Conservation (phyloP, 2,329 filamentous ascomycete species). For the Aspergillus intermedius region DNA sequence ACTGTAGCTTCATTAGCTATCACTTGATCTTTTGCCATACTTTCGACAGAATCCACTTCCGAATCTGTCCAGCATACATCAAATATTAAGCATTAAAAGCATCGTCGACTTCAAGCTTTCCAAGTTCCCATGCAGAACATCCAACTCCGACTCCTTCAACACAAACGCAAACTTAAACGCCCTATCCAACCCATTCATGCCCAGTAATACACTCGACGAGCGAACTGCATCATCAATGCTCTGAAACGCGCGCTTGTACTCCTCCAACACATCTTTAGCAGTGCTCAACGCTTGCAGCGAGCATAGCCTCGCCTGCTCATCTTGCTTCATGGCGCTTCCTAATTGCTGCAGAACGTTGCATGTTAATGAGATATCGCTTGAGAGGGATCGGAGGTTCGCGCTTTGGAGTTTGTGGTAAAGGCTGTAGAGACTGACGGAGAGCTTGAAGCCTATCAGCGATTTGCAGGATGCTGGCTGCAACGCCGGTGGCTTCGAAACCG, state of each 20-base stretch:
- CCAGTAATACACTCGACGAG: background rate
- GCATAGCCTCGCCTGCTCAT: constrained; percentile 15
- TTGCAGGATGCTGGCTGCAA: constrained; percentile 24
- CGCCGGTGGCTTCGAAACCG: constrained; percentile 16
- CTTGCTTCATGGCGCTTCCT: constrained; percentile 17
- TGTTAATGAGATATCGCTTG: constrained; percentile 24
- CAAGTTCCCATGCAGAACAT: constrained; percentile 21
- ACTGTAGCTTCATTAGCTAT: background rate
- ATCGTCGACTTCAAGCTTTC: constrained; percentile 28
- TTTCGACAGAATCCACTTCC: constrained; percentile 4
- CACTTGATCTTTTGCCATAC: background rate
- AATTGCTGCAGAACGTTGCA: constrained; percentile 23
- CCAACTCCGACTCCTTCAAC: constrained; percentile 17
- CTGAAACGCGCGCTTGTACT: constrained; percentile 21
- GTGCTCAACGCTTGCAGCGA: constrained; percentile 11
- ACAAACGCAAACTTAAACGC: constrained; percentile 12
- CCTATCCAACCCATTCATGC: background rate
- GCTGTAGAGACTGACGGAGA: constrained; percentile 25
- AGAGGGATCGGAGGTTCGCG: constrained; percentile 18
- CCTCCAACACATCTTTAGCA: constrained; percentile 8
- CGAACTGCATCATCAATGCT: constrained; percentile 5
- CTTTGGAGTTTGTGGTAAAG: constrained; percentile 21
- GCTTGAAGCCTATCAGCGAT: constrained; percentile 24
- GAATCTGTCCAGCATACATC: constrained; percentile 22
- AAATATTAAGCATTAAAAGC: constrained; percentile 25